A percentile compares a stretch with the other conserved stretches of the same genome.
These are phyloP conservation scores for Zalaria obscura DNA, from an alignment of 2,329 filamentous ascomycete genomes.

Conservation along the genomic window DNA sequence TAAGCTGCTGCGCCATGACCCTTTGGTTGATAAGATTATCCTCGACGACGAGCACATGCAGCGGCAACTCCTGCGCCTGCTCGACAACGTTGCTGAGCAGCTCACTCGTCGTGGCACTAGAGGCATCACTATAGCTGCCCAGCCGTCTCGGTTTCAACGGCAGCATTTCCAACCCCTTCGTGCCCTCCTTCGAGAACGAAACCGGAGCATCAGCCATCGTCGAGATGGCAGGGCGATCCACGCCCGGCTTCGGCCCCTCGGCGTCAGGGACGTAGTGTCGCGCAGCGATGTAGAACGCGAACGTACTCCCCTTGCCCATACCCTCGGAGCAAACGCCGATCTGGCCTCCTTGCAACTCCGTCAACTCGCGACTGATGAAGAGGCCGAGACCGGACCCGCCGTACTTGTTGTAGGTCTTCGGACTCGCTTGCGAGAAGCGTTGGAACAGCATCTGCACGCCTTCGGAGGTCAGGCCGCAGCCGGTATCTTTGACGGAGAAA, in stretches of 20 bases:
- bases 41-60: constrained; percentile 12
- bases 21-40: constrained; percentile 18
- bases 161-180: neutral
- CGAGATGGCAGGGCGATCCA: neutral
- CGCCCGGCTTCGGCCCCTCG: neutral
- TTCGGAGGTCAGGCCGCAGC: constrained; percentile 18
- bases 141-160: neutral
- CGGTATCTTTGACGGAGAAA: constrained; percentile 21
- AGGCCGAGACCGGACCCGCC: constrained; percentile 54
- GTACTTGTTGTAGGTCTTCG: constrained; percentile 52
- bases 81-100: neutral
- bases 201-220: neutral
- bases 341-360: constrained; percentile 53
- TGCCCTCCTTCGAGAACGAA: neutral
- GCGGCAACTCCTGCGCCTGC: neutral
- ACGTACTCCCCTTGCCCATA: constrained; percentile 43
- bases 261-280: constrained; percentile 24
- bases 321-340: constrained; percentile 47
- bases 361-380: constrained; percentile 53
- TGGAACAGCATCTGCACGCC: constrained; percentile 42
- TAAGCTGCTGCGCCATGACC: constrained; percentile 14
- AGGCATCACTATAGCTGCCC: neutral
- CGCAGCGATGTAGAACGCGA: constrained; percentile 51
- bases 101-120: neutral
- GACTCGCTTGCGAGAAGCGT: constrained; percentile 53